Base-by-base conservation (phyloP, 345 rosid genomes). In the Psidium friedrichsthalianum region DNA sequence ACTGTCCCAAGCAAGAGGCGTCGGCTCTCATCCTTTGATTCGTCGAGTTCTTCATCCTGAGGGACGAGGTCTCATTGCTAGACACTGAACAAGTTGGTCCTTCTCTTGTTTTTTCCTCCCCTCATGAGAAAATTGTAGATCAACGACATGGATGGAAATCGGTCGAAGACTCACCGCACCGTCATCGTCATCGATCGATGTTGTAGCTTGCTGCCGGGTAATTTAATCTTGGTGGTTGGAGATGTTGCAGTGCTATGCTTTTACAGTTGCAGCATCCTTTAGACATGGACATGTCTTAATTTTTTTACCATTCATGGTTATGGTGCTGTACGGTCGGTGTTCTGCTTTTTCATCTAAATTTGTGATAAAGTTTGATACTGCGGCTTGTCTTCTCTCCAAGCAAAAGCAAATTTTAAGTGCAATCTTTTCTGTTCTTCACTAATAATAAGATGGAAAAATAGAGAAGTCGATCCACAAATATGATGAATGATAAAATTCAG, bases 1-100 rank as follows among this genome's bases (percentile, higher is more conserved):
- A 85, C 89, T 11, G 86, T 88, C 80, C 87, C 92, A 0, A 88
- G 86, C 89, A 94, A 92, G 90, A 92, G 90, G 58, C 90, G 87
- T 82, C 89, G 94, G 86, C 51, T 90, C 80, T 86, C 93, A 51
- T 87, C 86, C 81, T 69, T 36, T 69, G 80, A 69, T 36, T 69
- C 80, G 47, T 69, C 47, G 25, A 69, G 80, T 69, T 91, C 93
- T 52, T 91, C 92, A 0, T 82, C 84, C 44, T 90, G 87, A 88
- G 74, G 82, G 83, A 59, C n/a, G 29, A 59, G 82, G 74, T 8
- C 80, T 69, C 42, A 18, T 69, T 69, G 80, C 40, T 69, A 36
- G 80, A 69, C 80, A 9, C 47, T 9, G 40, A 69, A 11, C 14
- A 20, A 69, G 14, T 18, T 32, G 0, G 0, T 11, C 11, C 47